Evolutionary conservation across 1,139 yeast genomes (phyloP).

Genomic region (Lodderomyces beijingensis): DNA sequence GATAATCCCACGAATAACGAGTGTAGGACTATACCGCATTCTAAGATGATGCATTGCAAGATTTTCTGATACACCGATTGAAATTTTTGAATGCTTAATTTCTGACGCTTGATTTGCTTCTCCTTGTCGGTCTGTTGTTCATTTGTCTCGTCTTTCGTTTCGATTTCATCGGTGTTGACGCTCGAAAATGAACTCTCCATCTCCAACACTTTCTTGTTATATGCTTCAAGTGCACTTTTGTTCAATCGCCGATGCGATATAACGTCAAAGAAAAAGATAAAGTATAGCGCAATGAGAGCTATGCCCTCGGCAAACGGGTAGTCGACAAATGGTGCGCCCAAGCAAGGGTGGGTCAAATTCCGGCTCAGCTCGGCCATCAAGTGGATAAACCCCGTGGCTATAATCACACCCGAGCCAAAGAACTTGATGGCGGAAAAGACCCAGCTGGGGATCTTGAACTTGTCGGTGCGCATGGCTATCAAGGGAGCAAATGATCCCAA

Average conservation of each 20-base stretch:
- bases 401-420: constrained; percentile 33
- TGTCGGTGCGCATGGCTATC: constrained; percentile 18
- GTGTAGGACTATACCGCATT: constrained; percentile 39
- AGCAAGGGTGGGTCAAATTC: constrained; percentile 23
- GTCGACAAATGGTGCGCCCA: constrained; percentile 25
- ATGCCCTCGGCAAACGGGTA: constrained; percentile 36
- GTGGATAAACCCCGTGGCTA: constrained; percentile 34
- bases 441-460: constrained; percentile 22
- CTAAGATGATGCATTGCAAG: constrained; percentile 26
- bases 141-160: constrained; percentile 12
- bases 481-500: constrained; percentile 31
- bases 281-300: constrained; percentile 28
- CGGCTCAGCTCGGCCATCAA: constrained; percentile 26
- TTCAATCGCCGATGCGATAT: constrained; percentile 21
- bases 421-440: constrained; percentile 25
- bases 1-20: constrained; percentile 40
- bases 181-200: constrained; percentile 4
- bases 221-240: not conserved
- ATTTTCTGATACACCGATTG: constrained; percentile 14
- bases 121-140: constrained; percentile 17
- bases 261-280: constrained; percentile 28
- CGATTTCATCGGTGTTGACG: constrained; percentile 1
- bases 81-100: not conserved
- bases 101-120: constrained; percentile 44
- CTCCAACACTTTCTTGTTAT: not conserved